These are phyloP conservation scores for Termitomyces heimii DNA, from an alignment of 768 basidiomycete genomes.

Conservation along the genomic window DNA sequence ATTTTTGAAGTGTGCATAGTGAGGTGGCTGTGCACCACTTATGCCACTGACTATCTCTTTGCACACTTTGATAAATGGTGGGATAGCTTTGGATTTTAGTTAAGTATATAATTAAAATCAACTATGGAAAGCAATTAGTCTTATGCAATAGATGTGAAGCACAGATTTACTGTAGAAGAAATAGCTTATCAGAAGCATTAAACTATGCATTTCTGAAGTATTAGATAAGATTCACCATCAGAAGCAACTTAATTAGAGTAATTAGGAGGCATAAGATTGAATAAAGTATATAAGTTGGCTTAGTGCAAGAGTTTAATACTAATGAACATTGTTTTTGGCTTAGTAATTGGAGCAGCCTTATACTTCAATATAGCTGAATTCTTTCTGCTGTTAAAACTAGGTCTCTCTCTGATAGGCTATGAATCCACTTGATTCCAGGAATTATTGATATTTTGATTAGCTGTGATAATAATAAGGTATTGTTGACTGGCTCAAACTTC, in stretches of 20 bases:
- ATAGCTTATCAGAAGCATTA: conserved; percentile 46
- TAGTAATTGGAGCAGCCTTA: neutral
- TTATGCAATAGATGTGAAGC: conserved; percentile 4
- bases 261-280: neutral
- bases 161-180: conserved; percentile 82
- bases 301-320: neutral
- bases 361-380: conserved; percentile 6
- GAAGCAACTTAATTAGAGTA: too few relatives aligned
- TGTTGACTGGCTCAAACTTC: conserved; percentile 3
- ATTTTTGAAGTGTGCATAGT: conserved; percentile 93
- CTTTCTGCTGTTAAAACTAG: neutral
- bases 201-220: neutral
- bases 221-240: conserved; percentile 33
- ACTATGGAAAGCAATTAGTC: conserved; percentile 41
- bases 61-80: conserved; percentile 96
- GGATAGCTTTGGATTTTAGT: conserved; percentile 95
- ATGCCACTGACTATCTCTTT: conserved; percentile 99
- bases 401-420: neutral
- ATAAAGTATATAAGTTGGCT: neutral
- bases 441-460: conserved; percentile 3
- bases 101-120: conserved; percentile 97
- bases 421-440: conserved; percentile 4
- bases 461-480: neutral
- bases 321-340: neutral
- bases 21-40: conserved; percentile 95